phyloP scores from a whole-genome alignment of 2,329 filamentous ascomycete species.

The Lachnellula hyalina region DNA sequence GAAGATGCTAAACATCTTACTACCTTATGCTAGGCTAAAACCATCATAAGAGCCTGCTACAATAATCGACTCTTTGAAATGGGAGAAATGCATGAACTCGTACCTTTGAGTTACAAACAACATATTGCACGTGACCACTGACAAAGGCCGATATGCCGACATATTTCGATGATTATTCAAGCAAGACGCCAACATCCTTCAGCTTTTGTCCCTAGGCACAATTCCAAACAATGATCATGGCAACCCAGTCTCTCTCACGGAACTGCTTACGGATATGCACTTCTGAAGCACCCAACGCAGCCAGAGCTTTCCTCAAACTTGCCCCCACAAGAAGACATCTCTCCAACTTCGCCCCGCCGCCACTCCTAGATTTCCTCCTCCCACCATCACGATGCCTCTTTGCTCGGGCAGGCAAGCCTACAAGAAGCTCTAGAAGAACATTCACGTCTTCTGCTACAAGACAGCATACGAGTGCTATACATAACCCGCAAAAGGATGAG shows the following conservation, averaged over 20 bases:
- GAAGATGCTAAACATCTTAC: too few relatives aligned
- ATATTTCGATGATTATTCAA: neutral
- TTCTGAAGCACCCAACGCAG: slow-evolving; percentile 17
- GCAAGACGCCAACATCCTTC: neutral
- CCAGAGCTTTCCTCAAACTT: slow-evolving; percentile 27
- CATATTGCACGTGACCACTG: neutral
- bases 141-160: neutral
- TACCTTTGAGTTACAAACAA: too few relatives aligned
- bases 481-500: slow-evolving; percentile 75
- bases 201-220: neutral
- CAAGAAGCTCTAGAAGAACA: slow-evolving; percentile 3
- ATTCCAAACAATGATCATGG: slow-evolving; percentile 20
- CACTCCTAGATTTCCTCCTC: slow-evolving; percentile 28
- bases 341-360: slow-evolving; percentile 15
- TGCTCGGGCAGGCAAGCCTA: neutral
- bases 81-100: too few relatives aligned
- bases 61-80: too few relatives aligned
- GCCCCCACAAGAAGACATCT: slow-evolving; percentile 20
- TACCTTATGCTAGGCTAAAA: too few relatives aligned
- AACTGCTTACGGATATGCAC: slow-evolving; percentile 19
- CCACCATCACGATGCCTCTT: slow-evolving; percentile 10
- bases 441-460: slow-evolving; percentile 20
- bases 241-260: slow-evolving; percentile 18
- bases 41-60: too few relatives aligned
- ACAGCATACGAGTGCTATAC: slow-evolving; percentile 42